Evolutionary conservation across 108 stramenopile genomes (phyloP), one percentile per base, ranked within the genome.

Genomic region (Conticribra guillardii): DNA sequence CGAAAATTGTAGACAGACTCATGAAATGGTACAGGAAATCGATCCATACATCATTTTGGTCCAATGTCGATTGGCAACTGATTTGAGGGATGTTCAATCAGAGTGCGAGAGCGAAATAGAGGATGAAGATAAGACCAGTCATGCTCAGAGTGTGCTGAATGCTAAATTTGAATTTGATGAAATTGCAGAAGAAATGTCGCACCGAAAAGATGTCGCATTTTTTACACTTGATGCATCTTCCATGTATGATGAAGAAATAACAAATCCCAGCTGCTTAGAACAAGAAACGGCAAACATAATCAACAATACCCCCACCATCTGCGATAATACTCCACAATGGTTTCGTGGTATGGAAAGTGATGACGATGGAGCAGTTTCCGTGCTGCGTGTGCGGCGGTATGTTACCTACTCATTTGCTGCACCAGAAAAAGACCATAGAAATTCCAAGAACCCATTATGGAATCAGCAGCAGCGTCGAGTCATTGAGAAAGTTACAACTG

Each of bases 191-290:
- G 69, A 76, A 64, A 76, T 76, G 74, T 22, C 54, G 14, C 74
- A 81, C 37, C 63, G 80, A 21, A 65, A 17, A 28, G 80, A 81
- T 66, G 80, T 81, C 29, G 74, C 74, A 50, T 81, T 81, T 45
- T 76, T 81, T 54, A 58, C 69, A 22, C 28, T 81, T 16, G 26
- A 67, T 27, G 47, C 56, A 2, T 46, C 52, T 47, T 17, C 17
- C 32, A 45, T 3, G 15, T 30, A 28, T 7, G 1, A 47, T 11
- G n/a, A 47, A n/a, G 16, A 22, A n/a, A n/a, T n/a, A n/a, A n/a
- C n/a, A n/a, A n/a, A n/a, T n/a, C n/a, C n/a, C n/a, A n/a, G n/a
- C n/a, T n/a, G n/a, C n/a, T n/a, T n/a, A n/a, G n/a, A n/a, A n/a
- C n/a, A n/a, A n/a, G n/a, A n/a, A n/a, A n/a, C n/a, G n/a, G n/a